Percentiles rank a stretch among this genome's conserved stretches.
These are phyloP conservation scores for Vicia faba DNA, from an alignment of 306 rosid species.

Conservation along the genomic window DNA sequence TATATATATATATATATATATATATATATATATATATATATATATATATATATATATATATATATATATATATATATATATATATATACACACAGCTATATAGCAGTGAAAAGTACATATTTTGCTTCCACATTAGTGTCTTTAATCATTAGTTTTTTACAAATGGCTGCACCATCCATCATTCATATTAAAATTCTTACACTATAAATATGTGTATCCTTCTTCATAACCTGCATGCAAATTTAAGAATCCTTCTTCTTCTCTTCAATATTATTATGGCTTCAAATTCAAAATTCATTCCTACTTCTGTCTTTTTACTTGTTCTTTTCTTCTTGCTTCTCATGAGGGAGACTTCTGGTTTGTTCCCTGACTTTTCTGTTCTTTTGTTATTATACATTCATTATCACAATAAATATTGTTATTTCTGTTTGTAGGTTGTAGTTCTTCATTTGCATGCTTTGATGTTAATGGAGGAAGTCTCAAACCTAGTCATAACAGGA, in stretches of 20 bases:
- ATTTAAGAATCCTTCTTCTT: not conserved
- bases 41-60: too few relatives aligned
- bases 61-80: too few relatives aligned
- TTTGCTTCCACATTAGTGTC: slow-evolving; percentile 17
- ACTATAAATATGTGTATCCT: slow-evolving; percentile 50
- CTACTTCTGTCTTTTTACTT: slow-evolving; percentile 31
- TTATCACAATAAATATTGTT: too few relatives aligned
- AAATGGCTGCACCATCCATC: slow-evolving; percentile 69
- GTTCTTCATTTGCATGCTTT: slow-evolving; percentile 40
- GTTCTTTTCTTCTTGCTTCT: slow-evolving; percentile 48
- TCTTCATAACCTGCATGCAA: slow-evolving; percentile 26
- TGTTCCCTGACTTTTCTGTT: not conserved
- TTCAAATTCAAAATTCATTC: slow-evolving; percentile 47
- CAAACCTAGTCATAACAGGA: slow-evolving; percentile 45
- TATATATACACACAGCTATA: not conserved
- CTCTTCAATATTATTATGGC: slow-evolving; percentile 43
- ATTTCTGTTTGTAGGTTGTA: slow-evolving; percentile 57
- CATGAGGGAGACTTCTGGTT: slow-evolving; percentile 49
- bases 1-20: too few relatives aligned
- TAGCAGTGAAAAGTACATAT: not conserved
- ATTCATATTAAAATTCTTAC: slow-evolving; percentile 34
- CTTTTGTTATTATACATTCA: too few relatives aligned
- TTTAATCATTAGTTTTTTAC: slow-evolving; percentile 49
- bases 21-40: too few relatives aligned
- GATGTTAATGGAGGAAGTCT: slow-evolving; percentile 33